phyloP scores from a whole-genome alignment of 768 basidiomycete genomes.

The Tubosaeta brunneosetosa region DNA sequence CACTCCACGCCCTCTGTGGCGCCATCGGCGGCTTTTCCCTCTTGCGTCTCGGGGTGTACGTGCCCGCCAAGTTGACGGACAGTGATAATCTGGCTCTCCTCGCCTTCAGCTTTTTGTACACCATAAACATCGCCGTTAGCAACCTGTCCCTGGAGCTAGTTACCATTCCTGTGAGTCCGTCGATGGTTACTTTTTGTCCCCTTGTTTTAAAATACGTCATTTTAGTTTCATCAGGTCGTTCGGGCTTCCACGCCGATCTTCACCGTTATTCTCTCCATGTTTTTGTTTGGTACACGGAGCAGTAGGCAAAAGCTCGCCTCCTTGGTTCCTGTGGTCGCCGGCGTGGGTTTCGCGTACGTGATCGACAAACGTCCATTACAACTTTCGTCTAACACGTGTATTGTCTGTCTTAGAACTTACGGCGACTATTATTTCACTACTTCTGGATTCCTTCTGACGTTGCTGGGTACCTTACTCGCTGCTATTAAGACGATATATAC shows the following conservation, averaged over 20 bases:
- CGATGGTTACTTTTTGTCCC: neutral
- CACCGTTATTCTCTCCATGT: slow-evolving; percentile 71
- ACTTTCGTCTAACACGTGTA: neutral
- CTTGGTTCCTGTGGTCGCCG: slow-evolving; percentile 79
- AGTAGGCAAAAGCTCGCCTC: slow-evolving; percentile 62
- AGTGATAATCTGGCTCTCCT: slow-evolving; percentile 59
- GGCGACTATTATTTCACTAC: slow-evolving; percentile 93
- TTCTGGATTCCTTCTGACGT: slow-evolving; percentile 80
- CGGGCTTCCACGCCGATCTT: slow-evolving; percentile 91
- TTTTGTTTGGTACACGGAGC: slow-evolving; percentile 61
- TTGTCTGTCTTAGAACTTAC: slow-evolving; percentile 62
- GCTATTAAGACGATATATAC: slow-evolving; percentile 93
- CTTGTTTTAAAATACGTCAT: neutral
- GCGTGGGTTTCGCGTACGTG: slow-evolving; percentile 83
- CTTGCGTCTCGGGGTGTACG: slow-evolving; percentile 52
- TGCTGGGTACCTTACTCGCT: slow-evolving; percentile 87
- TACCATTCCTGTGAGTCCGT: slow-evolving; percentile 72
- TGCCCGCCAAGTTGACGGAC: slow-evolving; percentile 48
- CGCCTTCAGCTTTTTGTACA: slow-evolving; percentile 86
- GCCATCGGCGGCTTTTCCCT: slow-evolving; percentile 73
- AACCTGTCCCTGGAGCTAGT: slow-evolving; percentile 87
- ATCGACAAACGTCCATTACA: neutral
- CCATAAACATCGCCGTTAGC: slow-evolving; percentile 91
- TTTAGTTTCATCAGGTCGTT: slow-evolving; percentile 94
- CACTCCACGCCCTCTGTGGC: slow-evolving; percentile 84